Conservation (phyloP, 495 filamentous ascomycete species). For the Aspergillus nidulans region DNA sequence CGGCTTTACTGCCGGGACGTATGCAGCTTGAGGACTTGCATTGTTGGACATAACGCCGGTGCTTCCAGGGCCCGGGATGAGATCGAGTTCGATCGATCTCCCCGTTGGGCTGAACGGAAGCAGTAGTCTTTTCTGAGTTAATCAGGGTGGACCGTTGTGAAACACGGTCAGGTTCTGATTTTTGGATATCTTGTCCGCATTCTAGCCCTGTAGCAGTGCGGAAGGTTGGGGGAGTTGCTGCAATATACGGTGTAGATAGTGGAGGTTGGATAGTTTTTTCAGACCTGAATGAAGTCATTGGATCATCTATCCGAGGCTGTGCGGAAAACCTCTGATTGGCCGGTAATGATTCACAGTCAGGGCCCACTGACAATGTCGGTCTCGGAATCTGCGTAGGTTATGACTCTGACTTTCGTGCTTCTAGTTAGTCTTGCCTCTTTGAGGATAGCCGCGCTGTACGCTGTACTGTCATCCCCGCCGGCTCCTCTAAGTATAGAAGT, state of each 20-base stretch:
- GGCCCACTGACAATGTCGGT: not conserved
- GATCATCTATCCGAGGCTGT: not conserved
- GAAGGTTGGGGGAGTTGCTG: not conserved
- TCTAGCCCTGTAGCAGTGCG: not conserved
- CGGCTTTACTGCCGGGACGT: slow-evolving; percentile 32
- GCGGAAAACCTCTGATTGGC: not conserved
- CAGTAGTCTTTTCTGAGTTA: too few relatives aligned
- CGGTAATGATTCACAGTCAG: not conserved
- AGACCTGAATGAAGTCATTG: slow-evolving; percentile 5
- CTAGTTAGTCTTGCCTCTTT: too few relatives aligned
- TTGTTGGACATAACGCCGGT: slow-evolving; percentile 33
- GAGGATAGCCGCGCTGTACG: too few relatives aligned
- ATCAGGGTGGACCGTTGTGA: not conserved
- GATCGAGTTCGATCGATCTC: not conserved
- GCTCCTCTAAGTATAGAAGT: too few relatives aligned
- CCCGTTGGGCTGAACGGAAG: not conserved
- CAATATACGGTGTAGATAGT: not conserved
- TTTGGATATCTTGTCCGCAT: not conserved
- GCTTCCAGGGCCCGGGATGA: not conserved
- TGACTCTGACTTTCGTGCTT: too few relatives aligned
- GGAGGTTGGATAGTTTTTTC: slow-evolving; percentile 8
- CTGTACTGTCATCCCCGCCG: too few relatives aligned
- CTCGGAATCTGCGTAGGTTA: too few relatives aligned
- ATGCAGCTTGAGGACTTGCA: slow-evolving; percentile 14
- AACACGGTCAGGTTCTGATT: not conserved